Evolutionary conservation across 108 stramenopile genomes (phyloP).

Genomic region (Parmales sp.): DNA sequence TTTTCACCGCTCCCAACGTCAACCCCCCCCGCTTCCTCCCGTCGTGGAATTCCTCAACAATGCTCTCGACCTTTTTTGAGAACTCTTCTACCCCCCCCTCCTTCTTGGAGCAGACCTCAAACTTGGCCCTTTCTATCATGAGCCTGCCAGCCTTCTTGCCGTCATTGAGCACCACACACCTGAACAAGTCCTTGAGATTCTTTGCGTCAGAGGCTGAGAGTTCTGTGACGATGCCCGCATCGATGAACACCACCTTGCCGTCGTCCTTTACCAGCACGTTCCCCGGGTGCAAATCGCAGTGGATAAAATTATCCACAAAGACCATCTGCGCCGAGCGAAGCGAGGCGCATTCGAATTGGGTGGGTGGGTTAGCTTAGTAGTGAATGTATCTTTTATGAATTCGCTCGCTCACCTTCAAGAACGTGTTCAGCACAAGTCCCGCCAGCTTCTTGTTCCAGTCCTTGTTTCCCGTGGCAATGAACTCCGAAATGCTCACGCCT

Average conservation of each 20-base stretch:
- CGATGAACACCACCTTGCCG: conserved; percentile 63
- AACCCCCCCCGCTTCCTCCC: conserved; percentile 56
- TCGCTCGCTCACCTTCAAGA: too few relatives aligned
- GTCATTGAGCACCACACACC: conserved; percentile 68
- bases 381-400: too few relatives aligned
- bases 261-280: conserved; percentile 21
- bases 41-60: conserved; percentile 80
- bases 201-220: conserved; percentile 49
- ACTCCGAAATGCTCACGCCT: conserved; percentile 35
- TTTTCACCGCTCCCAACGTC: conserved; percentile 71
- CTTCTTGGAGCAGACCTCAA: conserved; percentile 63
- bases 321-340: too few relatives aligned
- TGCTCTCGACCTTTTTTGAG: conserved; percentile 53
- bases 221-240: conserved; percentile 72
- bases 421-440: conserved; percentile 59
- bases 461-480: conserved; percentile 35
- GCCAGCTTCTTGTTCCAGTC: conserved; percentile 50
- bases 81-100: conserved; percentile 69
- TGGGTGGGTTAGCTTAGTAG: too few relatives aligned
- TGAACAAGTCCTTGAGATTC: conserved; percentile 70
- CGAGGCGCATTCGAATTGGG: too few relatives aligned
- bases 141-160: conserved; percentile 65
- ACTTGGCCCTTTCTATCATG: conserved; percentile 78
- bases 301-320: conserved; percentile 55
- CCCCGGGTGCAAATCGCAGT: conserved; percentile 73